Conservation (phyloP, 2,329 filamentous ascomycete genomes). For the Trichophyton simii region DNA sequence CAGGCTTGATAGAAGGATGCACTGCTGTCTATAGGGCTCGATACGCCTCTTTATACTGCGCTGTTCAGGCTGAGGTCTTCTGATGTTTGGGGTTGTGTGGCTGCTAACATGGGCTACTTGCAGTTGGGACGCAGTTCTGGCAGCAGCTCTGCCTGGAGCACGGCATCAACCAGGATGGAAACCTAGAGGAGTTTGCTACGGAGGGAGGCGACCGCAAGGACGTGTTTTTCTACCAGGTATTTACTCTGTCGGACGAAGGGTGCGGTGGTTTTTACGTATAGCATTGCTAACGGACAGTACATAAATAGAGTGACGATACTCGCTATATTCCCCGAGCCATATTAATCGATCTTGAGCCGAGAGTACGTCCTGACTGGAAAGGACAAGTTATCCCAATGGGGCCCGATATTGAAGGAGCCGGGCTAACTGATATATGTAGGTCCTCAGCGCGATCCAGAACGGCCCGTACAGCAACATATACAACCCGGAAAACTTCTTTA, state of each 20-base stretch:
- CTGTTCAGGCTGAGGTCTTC: background rate
- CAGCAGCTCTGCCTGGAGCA: slow-evolving; percentile 97
- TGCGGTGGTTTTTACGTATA: background rate
- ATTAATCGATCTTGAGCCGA: slow-evolving; percentile 83
- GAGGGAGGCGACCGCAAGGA: slow-evolving; percentile 97
- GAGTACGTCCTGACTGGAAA: slow-evolving; percentile 40
- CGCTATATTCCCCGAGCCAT: slow-evolving; percentile 96
- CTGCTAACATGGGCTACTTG: slow-evolving; percentile 3
- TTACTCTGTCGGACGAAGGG: background rate
- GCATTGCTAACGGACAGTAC: background rate
- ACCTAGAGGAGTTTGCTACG: slow-evolving; percentile 93
- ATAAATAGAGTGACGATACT: slow-evolving; percentile 74
- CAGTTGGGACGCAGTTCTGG: slow-evolving; percentile 97
- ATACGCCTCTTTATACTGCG: background rate
- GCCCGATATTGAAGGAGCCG: background rate
- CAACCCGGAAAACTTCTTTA: slow-evolving; percentile 98
- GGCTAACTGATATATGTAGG: slow-evolving; percentile 30
- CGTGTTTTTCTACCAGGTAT: slow-evolving; percentile 86
- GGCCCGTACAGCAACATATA: slow-evolving; percentile 97
- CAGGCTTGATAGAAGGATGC: background rate
- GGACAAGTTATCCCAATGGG: background rate
- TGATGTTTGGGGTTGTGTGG: background rate
- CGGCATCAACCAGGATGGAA: slow-evolving; percentile 93
- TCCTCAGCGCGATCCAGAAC: slow-evolving; percentile 84
- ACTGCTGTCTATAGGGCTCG: background rate